Evolutionary conservation across 73 alveolate genomes (phyloP).

Genomic region (Uronychia setigera): DNA sequence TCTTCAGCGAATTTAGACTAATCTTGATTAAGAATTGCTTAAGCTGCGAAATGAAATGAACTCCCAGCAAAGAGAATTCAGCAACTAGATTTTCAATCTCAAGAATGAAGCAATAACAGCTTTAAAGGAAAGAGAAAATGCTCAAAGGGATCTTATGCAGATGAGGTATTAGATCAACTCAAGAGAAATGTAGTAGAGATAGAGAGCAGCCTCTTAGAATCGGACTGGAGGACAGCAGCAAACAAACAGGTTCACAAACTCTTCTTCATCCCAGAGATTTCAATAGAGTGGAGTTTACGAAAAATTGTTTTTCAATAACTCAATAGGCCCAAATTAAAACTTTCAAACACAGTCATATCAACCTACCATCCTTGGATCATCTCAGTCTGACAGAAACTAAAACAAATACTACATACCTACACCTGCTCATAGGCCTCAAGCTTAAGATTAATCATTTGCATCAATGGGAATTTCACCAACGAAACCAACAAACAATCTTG

Average conservation of each 20-base stretch:
- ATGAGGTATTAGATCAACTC: conserved; percentile 1
- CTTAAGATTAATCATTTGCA: too few species aligned
- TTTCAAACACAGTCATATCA: too few species aligned
- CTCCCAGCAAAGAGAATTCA: not conserved
- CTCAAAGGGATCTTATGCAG: conserved; percentile 6
- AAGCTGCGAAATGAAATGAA: conserved; percentile 21
- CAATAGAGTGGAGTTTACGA: not conserved
- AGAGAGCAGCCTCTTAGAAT: too few species aligned
- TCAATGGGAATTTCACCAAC: not conserved
- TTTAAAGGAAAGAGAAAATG: not conserved
- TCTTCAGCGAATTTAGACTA: not conserved
- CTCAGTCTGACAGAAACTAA: not conserved
- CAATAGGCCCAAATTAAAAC: not conserved
- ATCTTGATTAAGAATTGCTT: conserved; percentile 24
- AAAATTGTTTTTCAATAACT: not conserved
- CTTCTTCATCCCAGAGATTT: not conserved
- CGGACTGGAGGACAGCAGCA: too few species aligned
- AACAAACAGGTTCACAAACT: too few species aligned
- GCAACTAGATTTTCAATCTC: not conserved
- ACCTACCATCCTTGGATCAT: too few species aligned
- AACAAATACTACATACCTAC: not conserved
- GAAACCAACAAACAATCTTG: not conserved
- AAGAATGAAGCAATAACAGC: not conserved
- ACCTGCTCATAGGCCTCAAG: not conserved
- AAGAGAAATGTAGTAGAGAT: not conserved